Percentiles rank a stretch among this genome's conserved stretches.
Conservation (phyloP, 2,329 filamentous ascomycete genomes). For the Apiospora phragmitis region DNA sequence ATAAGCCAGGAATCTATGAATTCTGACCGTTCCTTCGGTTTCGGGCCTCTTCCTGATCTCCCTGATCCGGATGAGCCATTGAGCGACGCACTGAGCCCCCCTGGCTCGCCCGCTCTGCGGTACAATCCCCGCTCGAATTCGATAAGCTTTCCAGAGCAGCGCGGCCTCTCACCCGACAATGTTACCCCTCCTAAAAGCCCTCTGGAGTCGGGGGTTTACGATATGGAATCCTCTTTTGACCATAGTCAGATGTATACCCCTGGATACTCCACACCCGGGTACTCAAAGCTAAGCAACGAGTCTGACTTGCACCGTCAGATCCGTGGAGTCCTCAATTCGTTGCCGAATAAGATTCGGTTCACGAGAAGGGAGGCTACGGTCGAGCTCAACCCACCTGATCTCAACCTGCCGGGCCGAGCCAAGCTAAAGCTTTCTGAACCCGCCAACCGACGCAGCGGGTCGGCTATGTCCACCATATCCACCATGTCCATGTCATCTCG, state of each 20-base stretch:
- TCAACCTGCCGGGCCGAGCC: slow-evolving; percentile 48
- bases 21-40: slow-evolving; percentile 16
- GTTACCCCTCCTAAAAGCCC: slow-evolving; percentile 44
- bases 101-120: slow-evolving; percentile 49
- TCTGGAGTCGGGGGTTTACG: slow-evolving; percentile 45
- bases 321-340: slow-evolving; percentile 72
- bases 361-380: slow-evolving; percentile 54
- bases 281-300: slow-evolving; percentile 44
- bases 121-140: slow-evolving; percentile 27
- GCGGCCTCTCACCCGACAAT: slow-evolving; percentile 30
- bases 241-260: slow-evolving; percentile 35
- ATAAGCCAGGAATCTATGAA: slow-evolving; percentile 27
- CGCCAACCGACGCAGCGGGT: slow-evolving; percentile 43
- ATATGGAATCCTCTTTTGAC: slow-evolving; percentile 44
- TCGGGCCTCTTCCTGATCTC: slow-evolving; percentile 35
- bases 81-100: slow-evolving; percentile 43
- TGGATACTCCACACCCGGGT: slow-evolving; percentile 22
- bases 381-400: slow-evolving; percentile 59
- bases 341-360: slow-evolving; percentile 78
- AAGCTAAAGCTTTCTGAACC: slow-evolving; percentile 46
- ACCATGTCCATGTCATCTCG: slow-evolving; percentile 42
- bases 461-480: slow-evolving; percentile 42
- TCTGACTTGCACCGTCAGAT: slow-evolving; percentile 80
- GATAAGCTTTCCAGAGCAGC: background rate
- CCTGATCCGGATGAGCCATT: slow-evolving; percentile 31